Conservation (phyloP, 805 yeast genomes). For the Wickerhamiella qilinensis region DNA sequence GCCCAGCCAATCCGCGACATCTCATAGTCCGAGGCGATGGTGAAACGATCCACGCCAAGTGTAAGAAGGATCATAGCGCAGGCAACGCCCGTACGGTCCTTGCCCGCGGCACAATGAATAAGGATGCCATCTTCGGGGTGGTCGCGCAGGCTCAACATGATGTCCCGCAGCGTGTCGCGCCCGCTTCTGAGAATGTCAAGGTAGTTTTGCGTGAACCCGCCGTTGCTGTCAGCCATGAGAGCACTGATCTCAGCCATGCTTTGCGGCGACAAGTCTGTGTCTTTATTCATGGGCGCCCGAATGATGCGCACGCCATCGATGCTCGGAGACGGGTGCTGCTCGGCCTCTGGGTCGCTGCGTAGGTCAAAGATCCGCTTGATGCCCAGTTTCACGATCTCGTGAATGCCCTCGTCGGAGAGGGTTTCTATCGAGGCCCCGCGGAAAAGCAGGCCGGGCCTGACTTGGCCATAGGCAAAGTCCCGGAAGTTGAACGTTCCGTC, state of each 20-base stretch:
- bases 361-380: slow-evolving; percentile 49
- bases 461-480: slow-evolving; percentile 52
- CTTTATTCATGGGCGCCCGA: slow-evolving; percentile 41
- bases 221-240: slow-evolving; percentile 40
- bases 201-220: slow-evolving; percentile 49
- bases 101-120: slow-evolving; percentile 75
- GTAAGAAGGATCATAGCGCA: slow-evolving; percentile 50
- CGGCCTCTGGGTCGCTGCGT: slow-evolving; percentile 40
- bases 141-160: slow-evolving; percentile 29
- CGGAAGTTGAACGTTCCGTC: slow-evolving; percentile 62
- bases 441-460: slow-evolving; percentile 37
- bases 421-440: slow-evolving; percentile 47
- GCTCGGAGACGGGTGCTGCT: slow-evolving; percentile 27
- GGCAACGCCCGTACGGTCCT: slow-evolving; percentile 68
- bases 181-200: slow-evolving; percentile 34
- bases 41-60: slow-evolving; percentile 48
- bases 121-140: slow-evolving; percentile 35
- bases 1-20: slow-evolving; percentile 34
- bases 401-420: slow-evolving; percentile 35
- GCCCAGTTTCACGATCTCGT: slow-evolving; percentile 27
- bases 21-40: slow-evolving; percentile 62
- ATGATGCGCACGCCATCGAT: slow-evolving; percentile 31
- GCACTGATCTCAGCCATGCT: slow-evolving; percentile 40
- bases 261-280: slow-evolving; percentile 45
- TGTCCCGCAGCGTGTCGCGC: not conserved